These are phyloP conservation scores for Arabis alpina DNA, from an alignment of 345 rosid species.

Conservation along the genomic window DNA sequence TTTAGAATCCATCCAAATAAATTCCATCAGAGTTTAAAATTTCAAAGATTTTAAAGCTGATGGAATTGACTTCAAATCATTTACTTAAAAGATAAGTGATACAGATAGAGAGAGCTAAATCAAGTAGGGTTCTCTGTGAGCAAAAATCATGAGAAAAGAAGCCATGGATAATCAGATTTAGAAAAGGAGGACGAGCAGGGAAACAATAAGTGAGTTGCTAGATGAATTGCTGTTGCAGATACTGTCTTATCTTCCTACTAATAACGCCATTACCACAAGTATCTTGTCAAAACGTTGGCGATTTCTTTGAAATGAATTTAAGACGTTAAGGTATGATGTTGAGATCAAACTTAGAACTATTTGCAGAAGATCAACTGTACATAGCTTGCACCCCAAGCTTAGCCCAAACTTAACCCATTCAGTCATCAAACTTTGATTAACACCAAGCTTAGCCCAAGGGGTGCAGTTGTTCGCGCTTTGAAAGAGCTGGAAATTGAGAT, in stretches of 20 bases:
- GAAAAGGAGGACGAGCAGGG: too few species aligned
- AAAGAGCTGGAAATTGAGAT: slow-evolving; percentile 19
- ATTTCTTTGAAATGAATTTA: slow-evolving; percentile 15
- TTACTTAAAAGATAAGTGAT: too few species aligned
- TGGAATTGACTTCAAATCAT: too few species aligned
- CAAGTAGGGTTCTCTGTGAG: too few species aligned
- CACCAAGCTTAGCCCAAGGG: too few species aligned
- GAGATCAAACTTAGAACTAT: not conserved
- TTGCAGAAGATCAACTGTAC: not conserved
- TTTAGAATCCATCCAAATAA: too few species aligned
- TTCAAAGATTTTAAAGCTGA: too few species aligned
- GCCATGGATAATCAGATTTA: not conserved
- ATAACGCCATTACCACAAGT: not conserved
- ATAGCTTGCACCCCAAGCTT: not conserved
- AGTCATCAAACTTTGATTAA: not conserved
- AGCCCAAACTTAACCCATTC: fast-evolving
- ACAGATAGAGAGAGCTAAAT: too few species aligned
- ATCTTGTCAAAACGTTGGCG: slow-evolving; percentile 17
- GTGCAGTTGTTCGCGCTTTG: not conserved
- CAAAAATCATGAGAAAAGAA: not conserved
- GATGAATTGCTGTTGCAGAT: slow-evolving; percentile 19
- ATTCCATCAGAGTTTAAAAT: too few species aligned
- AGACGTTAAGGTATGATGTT: not conserved
- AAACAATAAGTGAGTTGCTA: slow-evolving; percentile 17
- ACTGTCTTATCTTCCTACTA: slow-evolving; percentile 2